Base-by-base conservation (phyloP, 345 rosid genomes). In the Melastoma malabathricum region DNA sequence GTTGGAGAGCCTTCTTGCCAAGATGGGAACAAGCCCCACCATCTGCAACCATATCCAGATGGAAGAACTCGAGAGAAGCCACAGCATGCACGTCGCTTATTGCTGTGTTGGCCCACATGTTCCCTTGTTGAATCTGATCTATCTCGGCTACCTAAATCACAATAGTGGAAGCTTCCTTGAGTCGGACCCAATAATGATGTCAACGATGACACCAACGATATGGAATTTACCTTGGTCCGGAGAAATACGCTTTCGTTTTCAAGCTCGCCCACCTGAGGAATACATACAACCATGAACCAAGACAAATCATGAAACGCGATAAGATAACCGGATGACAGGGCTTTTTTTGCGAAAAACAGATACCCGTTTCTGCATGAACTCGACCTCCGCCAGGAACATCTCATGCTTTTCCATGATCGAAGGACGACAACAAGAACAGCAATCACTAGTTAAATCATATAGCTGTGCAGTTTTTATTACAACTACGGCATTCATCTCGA, bases 321-420 rank as follows among this genome's bases (percentile, higher is more conserved):
- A 29, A 29, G 38, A 29, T 29, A 29, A 5, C 38, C 9, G 9
- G 38, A 29, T 4, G 38, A 29, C 38, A 4, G 9, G 9, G 38
- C 38, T 29, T 29, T 29, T 10, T 29, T 29, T 10, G 38, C 6
- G 50, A n/a, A 43, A 3, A 10, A 6, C 17, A 5, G 27, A 23
- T 72, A 92, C 98, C 82, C 93, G 79, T 77, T 92, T 92, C 70
- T 84, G 95, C 68, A 68, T n/a, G 54, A 75, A 87, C 73, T 87
- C 98, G 41, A 84, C 87, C 66, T 92, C 98, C 54, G 82, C 88
- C 38, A 84, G 88, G 70, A 92, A 70, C 82, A 84, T 76, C 67
- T 92, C 98, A 65, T 92, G 95, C 98, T 92, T 84, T 70, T 16
- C 18, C 14, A 17, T 15, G 31, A 15, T 16, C 13, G 14, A 52